Conservation (phyloP, 108 stramenopile genomes). For the Halocafeteria seosinensis region DNA sequence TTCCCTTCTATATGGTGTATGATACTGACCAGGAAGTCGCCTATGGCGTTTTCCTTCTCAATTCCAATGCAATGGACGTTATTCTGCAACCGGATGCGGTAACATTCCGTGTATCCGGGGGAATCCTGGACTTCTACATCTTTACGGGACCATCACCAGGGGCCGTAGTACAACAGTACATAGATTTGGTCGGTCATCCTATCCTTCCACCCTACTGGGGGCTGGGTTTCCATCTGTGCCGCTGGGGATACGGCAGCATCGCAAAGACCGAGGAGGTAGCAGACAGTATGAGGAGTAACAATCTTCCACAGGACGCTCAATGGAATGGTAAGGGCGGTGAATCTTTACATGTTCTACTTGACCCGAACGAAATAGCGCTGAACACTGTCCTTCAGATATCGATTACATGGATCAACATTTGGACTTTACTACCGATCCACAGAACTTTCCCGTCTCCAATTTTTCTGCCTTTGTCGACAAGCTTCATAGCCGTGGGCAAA, state of each 20-base stretch:
- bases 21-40: not conserved
- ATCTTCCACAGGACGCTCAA: slow-evolving; percentile 16
- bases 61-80: slow-evolving; percentile 17
- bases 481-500: slow-evolving; percentile 9
- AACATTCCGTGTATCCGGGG: slow-evolving; percentile 12
- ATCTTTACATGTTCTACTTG: no score
- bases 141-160: slow-evolving; percentile 10
- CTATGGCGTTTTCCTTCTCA: slow-evolving; percentile 11
- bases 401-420: slow-evolving; percentile 21
- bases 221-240: slow-evolving; percentile 23
- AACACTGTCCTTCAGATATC: no score
- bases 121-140: slow-evolving; percentile 18
- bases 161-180: slow-evolving; percentile 15
- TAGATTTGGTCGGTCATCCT: slow-evolving; percentile 10
- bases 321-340: slow-evolving; percentile 19
- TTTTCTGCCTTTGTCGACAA: not conserved
- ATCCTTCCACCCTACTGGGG: slow-evolving; percentile 17
- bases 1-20: slow-evolving; percentile 6
- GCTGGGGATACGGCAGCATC: slow-evolving; percentile 17
- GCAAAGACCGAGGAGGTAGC: slow-evolving; percentile 2
- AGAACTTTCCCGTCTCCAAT: slow-evolving; percentile 2
- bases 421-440: slow-evolving; percentile 19
- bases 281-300: not conserved
- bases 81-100: not conserved
- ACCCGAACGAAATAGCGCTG: no score